Evolutionary conservation across 306 rosid species (phyloP).

Genomic region (Quercus bicolor): DNA sequence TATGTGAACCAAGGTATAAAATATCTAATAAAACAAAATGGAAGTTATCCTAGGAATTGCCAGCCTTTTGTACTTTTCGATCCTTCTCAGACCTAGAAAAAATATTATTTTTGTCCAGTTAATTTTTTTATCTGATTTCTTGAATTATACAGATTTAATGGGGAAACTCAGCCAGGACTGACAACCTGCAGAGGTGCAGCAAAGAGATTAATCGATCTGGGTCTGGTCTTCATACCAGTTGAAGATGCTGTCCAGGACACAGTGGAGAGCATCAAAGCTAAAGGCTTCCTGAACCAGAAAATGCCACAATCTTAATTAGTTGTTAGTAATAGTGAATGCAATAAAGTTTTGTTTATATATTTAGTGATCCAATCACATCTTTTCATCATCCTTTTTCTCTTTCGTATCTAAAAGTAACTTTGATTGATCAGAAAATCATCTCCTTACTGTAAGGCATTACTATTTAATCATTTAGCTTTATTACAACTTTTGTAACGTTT

Average conservation of each 20-base stretch:
- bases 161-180: conserved; percentile 77
- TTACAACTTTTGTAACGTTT: not conserved
- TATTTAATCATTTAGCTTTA: not conserved
- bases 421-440: conserved; percentile 15
- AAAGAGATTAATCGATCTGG: conserved; percentile 64
- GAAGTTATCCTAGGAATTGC: conserved; percentile 17
- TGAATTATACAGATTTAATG: conserved; percentile 49
- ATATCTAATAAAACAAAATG: conserved; percentile 23
- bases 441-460: not conserved
- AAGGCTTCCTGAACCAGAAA: conserved; percentile 52
- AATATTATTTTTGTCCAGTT: not conserved
- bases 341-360: conserved; percentile 16
- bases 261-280: conserved; percentile 57
- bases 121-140: not conserved
- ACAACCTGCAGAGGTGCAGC: conserved; percentile 63
- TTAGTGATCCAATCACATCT: conserved; percentile 5
- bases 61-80: conserved; percentile 22
- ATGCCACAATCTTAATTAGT: not conserved
- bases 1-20: conserved; percentile 14
- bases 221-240: conserved; percentile 60
- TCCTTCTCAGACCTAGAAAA: conserved; percentile 6
- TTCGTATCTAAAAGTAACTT: conserved; percentile 23
- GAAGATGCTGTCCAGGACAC: conserved; percentile 70
- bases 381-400: conserved; percentile 14
- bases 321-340: conserved; percentile 30